Conservation (phyloP, 805 yeast species). For the Ogataea nonfermentans region DNA sequence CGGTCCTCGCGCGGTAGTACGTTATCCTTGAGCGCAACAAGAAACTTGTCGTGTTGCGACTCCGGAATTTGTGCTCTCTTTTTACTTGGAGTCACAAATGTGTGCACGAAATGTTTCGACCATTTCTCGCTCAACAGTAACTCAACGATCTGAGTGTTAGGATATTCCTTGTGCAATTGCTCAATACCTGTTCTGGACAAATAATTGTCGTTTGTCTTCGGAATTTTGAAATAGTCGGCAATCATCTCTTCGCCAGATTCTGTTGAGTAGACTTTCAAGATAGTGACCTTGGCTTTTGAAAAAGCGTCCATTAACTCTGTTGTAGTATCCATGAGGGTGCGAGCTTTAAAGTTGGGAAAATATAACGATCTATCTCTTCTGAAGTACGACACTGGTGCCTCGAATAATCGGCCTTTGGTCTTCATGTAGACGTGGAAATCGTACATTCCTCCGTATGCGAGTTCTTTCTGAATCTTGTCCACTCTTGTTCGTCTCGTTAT, state of each 20-base stretch:
- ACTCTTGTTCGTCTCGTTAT: constrained; percentile 35
- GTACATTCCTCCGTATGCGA: constrained; percentile 65
- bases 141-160: constrained; percentile 70
- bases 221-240: constrained; percentile 53
- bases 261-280: constrained; percentile 65
- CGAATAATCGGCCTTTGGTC: constrained; percentile 82
- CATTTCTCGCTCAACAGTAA: constrained; percentile 72
- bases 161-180: constrained; percentile 40
- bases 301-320: constrained; percentile 39
- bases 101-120: constrained; percentile 63
- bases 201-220: constrained; percentile 40
- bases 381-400: constrained; percentile 80
- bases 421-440: constrained; percentile 63
- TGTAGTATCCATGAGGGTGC: constrained; percentile 41
- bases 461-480: constrained; percentile 51
- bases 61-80: constrained; percentile 26
- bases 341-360: constrained; percentile 77
- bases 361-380: constrained; percentile 66
- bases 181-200: constrained; percentile 41
- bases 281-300: constrained; percentile 49
- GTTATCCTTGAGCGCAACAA: constrained; percentile 56
- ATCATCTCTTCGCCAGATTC: constrained; percentile 70
- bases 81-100: constrained; percentile 46
- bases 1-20: constrained; percentile 57
- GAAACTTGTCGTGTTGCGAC: constrained; percentile 48